Conservation (phyloP, 495 filamentous ascomycete species). For the Lepidopterella palustris region DNA sequence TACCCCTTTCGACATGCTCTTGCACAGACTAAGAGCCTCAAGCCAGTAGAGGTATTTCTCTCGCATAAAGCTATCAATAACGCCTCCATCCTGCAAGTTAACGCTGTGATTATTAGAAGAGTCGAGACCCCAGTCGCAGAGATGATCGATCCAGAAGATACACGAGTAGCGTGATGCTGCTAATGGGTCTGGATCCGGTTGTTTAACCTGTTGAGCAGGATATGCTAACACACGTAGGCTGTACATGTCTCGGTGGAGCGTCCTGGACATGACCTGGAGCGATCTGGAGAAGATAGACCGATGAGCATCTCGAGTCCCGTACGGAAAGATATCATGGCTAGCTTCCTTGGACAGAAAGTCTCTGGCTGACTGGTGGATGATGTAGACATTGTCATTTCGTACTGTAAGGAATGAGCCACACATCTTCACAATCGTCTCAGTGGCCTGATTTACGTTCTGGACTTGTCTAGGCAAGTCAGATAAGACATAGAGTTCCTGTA, state of each 20-base stretch:
- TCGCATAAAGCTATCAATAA: conserved; percentile 35
- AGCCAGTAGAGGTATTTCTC: conserved; percentile 43
- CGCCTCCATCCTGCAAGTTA: conserved; percentile 17
- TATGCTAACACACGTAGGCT: neutral
- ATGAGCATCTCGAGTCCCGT: neutral
- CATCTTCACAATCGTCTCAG: neutral
- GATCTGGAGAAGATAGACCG: neutral
- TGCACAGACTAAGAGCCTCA: conserved; percentile 36
- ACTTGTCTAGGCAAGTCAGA: neutral
- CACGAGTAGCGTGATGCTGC: neutral
- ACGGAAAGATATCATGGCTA: neutral
- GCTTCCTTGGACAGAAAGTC: conserved; percentile 9
- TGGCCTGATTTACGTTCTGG: neutral
- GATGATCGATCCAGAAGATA: conserved; percentile 1
- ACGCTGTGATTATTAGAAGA: neutral
- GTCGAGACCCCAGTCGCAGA: neutral
- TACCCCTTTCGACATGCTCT: neutral
- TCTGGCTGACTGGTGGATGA: conserved; percentile 5
- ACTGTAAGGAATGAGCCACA: conserved; percentile 1
- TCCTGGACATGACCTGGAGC: neutral
- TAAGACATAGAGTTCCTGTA: neutral
- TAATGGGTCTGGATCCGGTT: neutral
- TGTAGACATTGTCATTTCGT: neutral
- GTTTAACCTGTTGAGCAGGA: neutral
- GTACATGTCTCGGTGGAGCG: neutral